phyloP scores from a whole-genome alignment of 345 rosid species.

The Garcia nutans region DNA sequence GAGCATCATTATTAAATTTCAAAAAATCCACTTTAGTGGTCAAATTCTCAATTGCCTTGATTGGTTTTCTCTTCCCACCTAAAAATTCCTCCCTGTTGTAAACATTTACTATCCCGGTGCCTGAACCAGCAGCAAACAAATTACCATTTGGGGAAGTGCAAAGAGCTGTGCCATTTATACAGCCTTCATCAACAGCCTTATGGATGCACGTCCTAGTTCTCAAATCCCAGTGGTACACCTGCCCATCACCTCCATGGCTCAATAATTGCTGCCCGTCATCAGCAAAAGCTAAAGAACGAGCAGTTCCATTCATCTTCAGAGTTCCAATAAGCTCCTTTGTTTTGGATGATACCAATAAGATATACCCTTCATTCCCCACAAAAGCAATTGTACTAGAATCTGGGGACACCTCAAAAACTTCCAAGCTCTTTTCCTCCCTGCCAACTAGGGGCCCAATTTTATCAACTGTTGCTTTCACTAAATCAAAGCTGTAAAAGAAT shows the following conservation, averaged over 20 bases:
- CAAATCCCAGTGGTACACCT: constrained; percentile 88
- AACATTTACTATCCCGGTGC: constrained; percentile 79
- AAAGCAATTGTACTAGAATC: constrained; percentile 79
- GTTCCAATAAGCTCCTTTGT: constrained; percentile 84
- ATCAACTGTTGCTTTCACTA: constrained; percentile 71
- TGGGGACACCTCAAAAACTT: constrained; percentile 78
- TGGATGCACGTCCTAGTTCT: constrained; percentile 75
- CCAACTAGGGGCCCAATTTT: constrained; percentile 90
- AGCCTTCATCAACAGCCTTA: constrained; percentile 87
- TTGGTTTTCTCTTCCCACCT: constrained; percentile 80
- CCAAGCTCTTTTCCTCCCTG: constrained; percentile 96
- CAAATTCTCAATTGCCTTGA: constrained; percentile 74
- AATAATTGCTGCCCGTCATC: constrained; percentile 63
- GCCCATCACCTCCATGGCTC: constrained; percentile 92
- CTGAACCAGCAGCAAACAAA: constrained; percentile 83
- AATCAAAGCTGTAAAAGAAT: constrained; percentile 86
- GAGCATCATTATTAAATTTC: constrained; percentile 83
- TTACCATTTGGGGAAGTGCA: constrained; percentile 58
- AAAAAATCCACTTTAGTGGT: constrained; percentile 71
- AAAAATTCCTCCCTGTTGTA: constrained; percentile 75
- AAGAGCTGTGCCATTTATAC: constrained; percentile 65
- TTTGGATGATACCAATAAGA: constrained; percentile 74
- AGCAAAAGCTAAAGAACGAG: constrained; percentile 70
- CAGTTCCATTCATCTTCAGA: constrained; percentile 89
- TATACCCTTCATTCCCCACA: constrained; percentile 83